These are phyloP conservation scores for Avena atlantica DNA, from an alignment of 176 grass and related monocot genomes.

Conservation along the genomic window DNA sequence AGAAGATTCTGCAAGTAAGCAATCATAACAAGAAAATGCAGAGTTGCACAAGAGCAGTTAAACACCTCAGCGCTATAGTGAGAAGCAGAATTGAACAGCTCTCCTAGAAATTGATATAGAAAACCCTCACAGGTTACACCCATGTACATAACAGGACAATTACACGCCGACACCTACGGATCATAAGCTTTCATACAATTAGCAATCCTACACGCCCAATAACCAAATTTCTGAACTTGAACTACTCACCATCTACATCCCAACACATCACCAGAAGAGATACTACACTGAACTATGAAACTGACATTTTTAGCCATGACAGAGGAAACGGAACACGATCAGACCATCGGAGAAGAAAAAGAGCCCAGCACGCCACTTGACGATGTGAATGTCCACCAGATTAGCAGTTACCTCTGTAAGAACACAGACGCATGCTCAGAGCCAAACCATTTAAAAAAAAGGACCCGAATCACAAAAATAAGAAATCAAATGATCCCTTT, in stretches of 20 bases:
- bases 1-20: no score
- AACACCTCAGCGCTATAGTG: background rate
- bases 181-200: slow-evolving; percentile 44
- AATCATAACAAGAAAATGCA: background rate
- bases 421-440: slow-evolving; percentile 1
- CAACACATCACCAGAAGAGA: slow-evolving; percentile 41
- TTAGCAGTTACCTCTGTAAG: slow-evolving; percentile 49
- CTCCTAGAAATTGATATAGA: background rate
- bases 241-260: slow-evolving; percentile 30
- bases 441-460: background rate
- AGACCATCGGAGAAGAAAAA: background rate
- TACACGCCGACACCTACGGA: slow-evolving; percentile 34
- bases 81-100: slow-evolving; percentile 16
- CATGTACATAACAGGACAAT: slow-evolving; percentile 42
- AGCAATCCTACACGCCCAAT: slow-evolving; percentile 47
- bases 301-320: slow-evolving; percentile 29
- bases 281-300: slow-evolving; percentile 23
- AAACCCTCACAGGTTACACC: slow-evolving; percentile 40
- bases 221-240: slow-evolving; percentile 34
- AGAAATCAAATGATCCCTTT: background rate
- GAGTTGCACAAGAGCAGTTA: background rate
- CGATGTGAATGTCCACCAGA: slow-evolving; percentile 12
- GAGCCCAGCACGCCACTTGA: slow-evolving; percentile 11
- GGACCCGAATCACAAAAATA: background rate
- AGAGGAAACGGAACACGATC: slow-evolving; percentile 10